Base-by-base conservation (phyloP, 805 yeast genomes). In the Metschnikowia santaceciliae region DNA sequence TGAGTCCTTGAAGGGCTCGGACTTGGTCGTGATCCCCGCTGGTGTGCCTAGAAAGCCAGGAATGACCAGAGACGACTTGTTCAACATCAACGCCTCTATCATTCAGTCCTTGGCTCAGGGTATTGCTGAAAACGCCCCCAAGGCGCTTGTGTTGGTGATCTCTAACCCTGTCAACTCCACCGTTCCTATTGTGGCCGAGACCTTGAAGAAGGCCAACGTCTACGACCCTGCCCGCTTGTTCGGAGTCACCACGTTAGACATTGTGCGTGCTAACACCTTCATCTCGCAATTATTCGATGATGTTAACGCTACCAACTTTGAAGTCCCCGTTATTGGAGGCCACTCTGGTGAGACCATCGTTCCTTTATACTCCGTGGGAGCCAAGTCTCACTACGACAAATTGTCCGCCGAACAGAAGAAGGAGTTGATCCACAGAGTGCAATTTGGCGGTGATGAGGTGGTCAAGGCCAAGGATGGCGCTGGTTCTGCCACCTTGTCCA, bases 301-400 rank as follows among this genome's bases (percentile, higher is more conserved):
- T 32, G 55, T 75, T 49, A 71, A 74, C 55, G 76, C 81, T 55
- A 77, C 88, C 47, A 74, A 78, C 57, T 77, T 74, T 57, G 78
- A 77, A 59, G 75, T 89, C 49, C 84, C 90, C 19, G 96, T 91
- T 48, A 76, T 90, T 59, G 97, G 97, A 55, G 97, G 97, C 48
- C 97, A 90, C 77, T 88, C 96, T 32, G 97, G 97, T 57, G 92
- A 86, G 66, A 90, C 97, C 46, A 90, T 90, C 65, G 94, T 90
- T 39, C 97, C 97, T 49, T 77, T 90, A 59, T 81, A 85, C 67
- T 79, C 90, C 36, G 54, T 72, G 34, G 71, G 76, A 42, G 63
- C 77, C 48, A 64, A 62, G 56, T 23, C 59, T 7, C 67, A 59
- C 60, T 73, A 61, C 59, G 62, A 65, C 46, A 72, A 71, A 56